A percentile compares a stretch with the other conserved stretches of the same genome.
These are phyloP conservation scores for Globisporangium lucens DNA, from an alignment of 352 stramenopile species.

Conservation along the genomic window DNA sequence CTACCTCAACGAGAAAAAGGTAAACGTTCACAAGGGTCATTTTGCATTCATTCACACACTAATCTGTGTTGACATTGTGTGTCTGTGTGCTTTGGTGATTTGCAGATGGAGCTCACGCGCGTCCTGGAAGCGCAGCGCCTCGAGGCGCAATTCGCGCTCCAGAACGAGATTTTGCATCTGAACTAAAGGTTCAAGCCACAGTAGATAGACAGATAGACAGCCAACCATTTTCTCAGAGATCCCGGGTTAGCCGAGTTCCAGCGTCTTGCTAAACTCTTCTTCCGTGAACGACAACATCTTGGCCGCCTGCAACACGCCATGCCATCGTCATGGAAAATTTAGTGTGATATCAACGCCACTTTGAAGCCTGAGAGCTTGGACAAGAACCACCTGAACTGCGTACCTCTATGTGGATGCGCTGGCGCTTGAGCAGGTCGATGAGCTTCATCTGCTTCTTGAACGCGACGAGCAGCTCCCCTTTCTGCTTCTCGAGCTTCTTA, in stretches of 20 bases:
- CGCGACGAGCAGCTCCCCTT: conserved; percentile 64
- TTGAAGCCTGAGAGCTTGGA: not conserved
- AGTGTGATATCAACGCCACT: not conserved
- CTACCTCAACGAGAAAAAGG: conserved; percentile 82
- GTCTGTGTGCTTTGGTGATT: not conserved
- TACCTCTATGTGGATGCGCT: conserved; percentile 86
- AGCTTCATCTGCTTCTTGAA: conserved; percentile 90
- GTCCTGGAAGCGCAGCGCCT: conserved; percentile 72
- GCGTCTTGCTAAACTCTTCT: conserved; percentile 77
- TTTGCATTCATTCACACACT: not conserved
- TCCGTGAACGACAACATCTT: conserved; percentile 88
- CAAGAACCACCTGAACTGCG: not conserved
- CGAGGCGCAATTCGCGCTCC: conserved; percentile 60
- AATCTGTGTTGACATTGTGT: not conserved
- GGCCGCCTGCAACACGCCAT: conserved; percentile 36
- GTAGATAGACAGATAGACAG: not conserved
- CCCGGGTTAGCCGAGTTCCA: conserved; percentile 47
- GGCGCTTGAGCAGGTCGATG: conserved; percentile 81
- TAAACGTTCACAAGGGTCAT: conserved; percentile 18
- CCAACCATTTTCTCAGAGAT: not conserved
- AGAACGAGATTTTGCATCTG: conserved; percentile 62
- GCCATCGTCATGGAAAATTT: not conserved
- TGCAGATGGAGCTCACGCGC: conserved; percentile 69
- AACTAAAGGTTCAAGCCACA: conserved; percentile 10
- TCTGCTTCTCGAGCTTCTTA: conserved; percentile 82